phyloP scores from a whole-genome alignment of 1,139 yeast species.

The Candida tropicalis region DNA sequence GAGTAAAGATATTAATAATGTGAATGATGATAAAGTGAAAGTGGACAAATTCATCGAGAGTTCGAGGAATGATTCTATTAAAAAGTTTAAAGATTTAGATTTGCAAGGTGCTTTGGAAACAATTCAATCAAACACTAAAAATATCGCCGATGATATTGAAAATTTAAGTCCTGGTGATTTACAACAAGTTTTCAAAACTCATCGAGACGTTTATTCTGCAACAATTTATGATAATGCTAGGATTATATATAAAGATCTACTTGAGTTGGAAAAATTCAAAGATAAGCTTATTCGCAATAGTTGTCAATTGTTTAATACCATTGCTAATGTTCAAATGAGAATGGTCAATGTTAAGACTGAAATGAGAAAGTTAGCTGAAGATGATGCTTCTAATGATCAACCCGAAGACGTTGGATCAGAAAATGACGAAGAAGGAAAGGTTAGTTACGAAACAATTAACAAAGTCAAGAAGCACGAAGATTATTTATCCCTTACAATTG shows the following conservation, averaged over 20 bases:
- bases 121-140: slow-evolving; percentile 8
- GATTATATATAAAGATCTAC: slow-evolving; percentile 18
- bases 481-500: slow-evolving; percentile 58
- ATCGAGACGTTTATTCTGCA: slow-evolving; percentile 19
- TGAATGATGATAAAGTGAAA: slow-evolving; percentile 29
- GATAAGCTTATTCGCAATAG: slow-evolving; percentile 26
- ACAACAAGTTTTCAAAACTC: slow-evolving; percentile 19
- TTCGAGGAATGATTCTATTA: slow-evolving; percentile 38
- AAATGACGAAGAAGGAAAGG: slow-evolving; percentile 2
- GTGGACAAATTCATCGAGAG: slow-evolving; percentile 38
- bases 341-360: slow-evolving; percentile 39
- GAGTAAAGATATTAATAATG: slow-evolving; percentile 32
- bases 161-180: slow-evolving; percentile 17
- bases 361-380: slow-evolving; percentile 22
- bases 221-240: slow-evolving; percentile 18
- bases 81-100: slow-evolving; percentile 27
- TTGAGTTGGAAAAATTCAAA: slow-evolving; percentile 29
- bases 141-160: slow-evolving; percentile 21
- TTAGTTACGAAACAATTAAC: slow-evolving; percentile 28
- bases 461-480: slow-evolving; percentile 45
- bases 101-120: slow-evolving; percentile 8
- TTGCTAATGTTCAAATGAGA: slow-evolving; percentile 44
- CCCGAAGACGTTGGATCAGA: background rate
- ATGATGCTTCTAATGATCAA: slow-evolving; percentile 6
- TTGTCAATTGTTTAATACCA: slow-evolving; percentile 29